These are phyloP conservation scores for Phytophthora idaei DNA, from an alignment of 352 stramenopile genomes.

Conservation along the genomic window DNA sequence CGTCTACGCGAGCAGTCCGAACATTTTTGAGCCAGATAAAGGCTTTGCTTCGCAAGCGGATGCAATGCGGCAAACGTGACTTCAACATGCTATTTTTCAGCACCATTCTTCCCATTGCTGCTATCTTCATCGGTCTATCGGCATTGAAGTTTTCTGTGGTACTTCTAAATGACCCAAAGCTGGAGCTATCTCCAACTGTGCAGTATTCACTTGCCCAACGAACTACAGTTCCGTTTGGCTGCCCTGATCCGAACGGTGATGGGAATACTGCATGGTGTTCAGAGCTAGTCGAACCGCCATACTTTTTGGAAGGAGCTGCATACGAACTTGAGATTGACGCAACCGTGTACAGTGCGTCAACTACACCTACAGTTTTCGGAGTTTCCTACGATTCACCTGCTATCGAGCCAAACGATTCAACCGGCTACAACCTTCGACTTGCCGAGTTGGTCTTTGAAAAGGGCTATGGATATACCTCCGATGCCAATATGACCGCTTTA, in stretches of 20 bases:
- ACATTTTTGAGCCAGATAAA: slow-evolving; percentile 46
- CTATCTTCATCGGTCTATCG: slow-evolving; percentile 72
- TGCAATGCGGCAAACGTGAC: slow-evolving; percentile 61
- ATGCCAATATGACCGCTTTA: slow-evolving; percentile 8
- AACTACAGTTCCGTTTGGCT: slow-evolving; percentile 59
- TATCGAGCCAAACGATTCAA: slow-evolving; percentile 58
- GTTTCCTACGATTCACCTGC: slow-evolving; percentile 46
- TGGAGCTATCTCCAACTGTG: slow-evolving; percentile 36
- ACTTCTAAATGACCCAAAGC: slow-evolving; percentile 54
- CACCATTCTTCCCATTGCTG: slow-evolving; percentile 62
- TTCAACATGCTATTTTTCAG: slow-evolving; percentile 78
- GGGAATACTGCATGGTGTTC: slow-evolving; percentile 25
- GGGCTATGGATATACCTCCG: slow-evolving; percentile 38
- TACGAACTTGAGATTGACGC: slow-evolving; percentile 41
- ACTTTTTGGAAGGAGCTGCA: slow-evolving; percentile 32
- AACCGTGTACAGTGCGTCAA: slow-evolving; percentile 42
- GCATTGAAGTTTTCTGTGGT: slow-evolving; percentile 60
- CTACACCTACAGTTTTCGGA: slow-evolving; percentile 54
- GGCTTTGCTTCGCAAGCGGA: slow-evolving; percentile 65
- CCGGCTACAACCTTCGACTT: slow-evolving; percentile 61
- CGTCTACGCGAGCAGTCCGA: not conserved
- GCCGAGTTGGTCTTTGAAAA: slow-evolving; percentile 57
- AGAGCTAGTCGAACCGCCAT: slow-evolving; percentile 12
- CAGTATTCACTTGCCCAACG: slow-evolving; percentile 39
- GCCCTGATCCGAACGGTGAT: slow-evolving; percentile 35